Conservation (phyloP, 495 filamentous ascomycete species). For the Talaromyces adpressus region DNA sequence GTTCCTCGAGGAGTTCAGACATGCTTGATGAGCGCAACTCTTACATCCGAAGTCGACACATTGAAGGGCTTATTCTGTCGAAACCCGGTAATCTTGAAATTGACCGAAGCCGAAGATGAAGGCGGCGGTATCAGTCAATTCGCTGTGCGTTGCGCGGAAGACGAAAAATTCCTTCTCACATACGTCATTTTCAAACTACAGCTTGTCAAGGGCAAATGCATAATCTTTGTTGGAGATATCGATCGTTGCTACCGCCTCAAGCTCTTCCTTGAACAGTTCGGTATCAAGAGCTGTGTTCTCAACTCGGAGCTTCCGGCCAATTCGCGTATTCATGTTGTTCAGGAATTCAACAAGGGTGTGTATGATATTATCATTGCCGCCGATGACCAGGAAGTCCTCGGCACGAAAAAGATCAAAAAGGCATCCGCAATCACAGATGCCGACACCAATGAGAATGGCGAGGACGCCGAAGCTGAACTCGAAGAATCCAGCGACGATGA, state of each 20-base stretch:
- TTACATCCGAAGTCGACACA: slow-evolving; percentile 77
- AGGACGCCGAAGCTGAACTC: slow-evolving; percentile 14
- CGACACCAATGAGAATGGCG: neutral
- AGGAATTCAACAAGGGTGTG: slow-evolving; percentile 92
- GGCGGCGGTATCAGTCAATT: slow-evolving; percentile 75
- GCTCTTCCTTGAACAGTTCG: slow-evolving; percentile 94
- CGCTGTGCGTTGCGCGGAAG: slow-evolving; percentile 83
- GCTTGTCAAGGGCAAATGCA: slow-evolving; percentile 87
- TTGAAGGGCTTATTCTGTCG: slow-evolving; percentile 83
- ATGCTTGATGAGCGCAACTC: slow-evolving; percentile 86
- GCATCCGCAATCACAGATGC: slow-evolving; percentile 4
- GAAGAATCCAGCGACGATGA: slow-evolving; percentile 31
- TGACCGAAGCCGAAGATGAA: slow-evolving; percentile 68
- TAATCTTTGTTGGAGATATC: slow-evolving; percentile 90
- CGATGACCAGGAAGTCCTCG: slow-evolving; percentile 84
- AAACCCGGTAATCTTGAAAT: slow-evolving; percentile 67
- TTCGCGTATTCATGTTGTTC: slow-evolving; percentile 84
- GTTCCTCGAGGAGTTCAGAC: slow-evolving; percentile 84
- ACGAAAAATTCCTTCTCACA: slow-evolving; percentile 90
- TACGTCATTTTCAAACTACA: slow-evolving; percentile 95
- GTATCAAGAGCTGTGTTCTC: slow-evolving; percentile 84
- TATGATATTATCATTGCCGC: slow-evolving; percentile 97
- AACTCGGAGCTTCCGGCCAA: slow-evolving; percentile 95
- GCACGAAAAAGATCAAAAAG: slow-evolving; percentile 30
- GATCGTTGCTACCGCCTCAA: slow-evolving; percentile 92